Percentiles rank a stretch among this genome's conserved stretches.
Conservation (phyloP, 2,329 filamentous ascomycete species). For the Epichloe hybrida region DNA sequence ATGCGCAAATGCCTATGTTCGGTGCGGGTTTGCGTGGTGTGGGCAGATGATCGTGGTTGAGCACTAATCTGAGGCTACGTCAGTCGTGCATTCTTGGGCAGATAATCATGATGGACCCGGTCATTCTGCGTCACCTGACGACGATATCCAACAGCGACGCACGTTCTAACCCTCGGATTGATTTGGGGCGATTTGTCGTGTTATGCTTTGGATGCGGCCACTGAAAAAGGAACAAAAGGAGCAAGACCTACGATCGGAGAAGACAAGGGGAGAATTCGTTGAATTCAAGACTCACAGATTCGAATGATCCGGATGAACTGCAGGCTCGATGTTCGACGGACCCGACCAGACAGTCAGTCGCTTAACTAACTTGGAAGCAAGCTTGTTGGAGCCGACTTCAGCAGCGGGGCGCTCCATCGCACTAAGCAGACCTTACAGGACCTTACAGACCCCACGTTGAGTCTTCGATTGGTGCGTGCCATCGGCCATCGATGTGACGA, state of each 20-base stretch:
- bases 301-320: neutral
- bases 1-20: neutral
- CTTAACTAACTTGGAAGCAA: no score
- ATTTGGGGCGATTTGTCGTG: no score
- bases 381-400: no score
- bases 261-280: neutral
- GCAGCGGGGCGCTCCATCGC: neutral
- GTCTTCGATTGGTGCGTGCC: neutral
- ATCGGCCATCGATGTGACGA: neutral
- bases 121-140: neutral
- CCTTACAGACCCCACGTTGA: neutral
- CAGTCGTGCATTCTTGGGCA: neutral
- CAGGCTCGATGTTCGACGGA: neutral
- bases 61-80: neutral
- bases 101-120: neutral
- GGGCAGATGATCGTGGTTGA: neutral
- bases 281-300: neutral
- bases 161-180: neutral
- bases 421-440: neutral
- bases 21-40: neutral
- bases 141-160: neutral
- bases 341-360: neutral
- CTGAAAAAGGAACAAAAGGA: neutral
- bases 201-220: neutral
- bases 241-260: neutral